Percentiles rank a stretch among this genome's conserved stretches.
These are phyloP conservation scores for Colletotrichum liaoningense DNA, from an alignment of 2,329 filamentous ascomycete species.

Conservation along the genomic window DNA sequence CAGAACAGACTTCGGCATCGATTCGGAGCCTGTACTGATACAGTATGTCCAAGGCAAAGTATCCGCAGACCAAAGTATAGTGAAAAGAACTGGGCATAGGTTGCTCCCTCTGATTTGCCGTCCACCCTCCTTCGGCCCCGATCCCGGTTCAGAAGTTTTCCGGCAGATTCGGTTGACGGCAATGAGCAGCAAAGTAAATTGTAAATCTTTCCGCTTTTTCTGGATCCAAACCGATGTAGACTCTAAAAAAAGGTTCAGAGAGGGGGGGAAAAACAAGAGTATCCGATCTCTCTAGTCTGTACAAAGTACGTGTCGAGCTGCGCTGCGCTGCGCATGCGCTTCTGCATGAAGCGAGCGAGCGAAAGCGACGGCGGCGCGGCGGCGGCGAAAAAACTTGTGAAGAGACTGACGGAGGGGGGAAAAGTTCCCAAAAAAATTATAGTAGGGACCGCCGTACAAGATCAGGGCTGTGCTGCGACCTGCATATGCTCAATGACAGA, in stretches of 20 bases:
- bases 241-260: constrained; percentile 6
- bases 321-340: neutral
- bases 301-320: neutral
- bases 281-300: neutral
- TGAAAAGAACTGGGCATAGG: neutral
- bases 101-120: neutral
- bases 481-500: constrained; percentile 48
- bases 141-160: constrained; percentile 5
- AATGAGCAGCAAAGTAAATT: neutral
- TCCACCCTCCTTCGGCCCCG: constrained; percentile 2
- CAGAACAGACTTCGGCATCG: constrained; percentile 14
- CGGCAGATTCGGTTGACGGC: constrained; percentile 21
- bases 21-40: neutral
- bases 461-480: constrained; percentile 48
- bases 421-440: neutral
- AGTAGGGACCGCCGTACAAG: constrained; percentile 20
- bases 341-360: neutral
- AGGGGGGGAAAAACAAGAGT: neutral
- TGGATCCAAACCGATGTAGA: neutral
- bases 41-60: neutral
- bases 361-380: neutral
- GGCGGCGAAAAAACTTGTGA: neutral
- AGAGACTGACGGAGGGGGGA: neutral
- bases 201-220: constrained; percentile 5
- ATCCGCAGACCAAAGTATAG: neutral